These are phyloP conservation scores for Gigaspora rosea DNA, from an alignment of 192 early-diverging fungal species.

Conservation along the genomic window DNA sequence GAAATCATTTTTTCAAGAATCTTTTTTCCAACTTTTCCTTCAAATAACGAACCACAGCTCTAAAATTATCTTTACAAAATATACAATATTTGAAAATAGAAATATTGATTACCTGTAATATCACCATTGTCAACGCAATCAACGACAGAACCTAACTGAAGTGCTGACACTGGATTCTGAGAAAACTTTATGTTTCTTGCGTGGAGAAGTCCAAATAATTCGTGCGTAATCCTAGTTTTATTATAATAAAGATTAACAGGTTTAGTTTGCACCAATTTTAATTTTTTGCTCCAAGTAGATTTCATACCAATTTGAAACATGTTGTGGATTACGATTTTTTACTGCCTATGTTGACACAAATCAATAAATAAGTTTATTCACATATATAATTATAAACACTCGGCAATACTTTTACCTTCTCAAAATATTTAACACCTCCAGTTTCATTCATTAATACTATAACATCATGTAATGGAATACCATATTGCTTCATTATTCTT, in stretches of 20 bases:
- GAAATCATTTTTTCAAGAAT: conserved; percentile 72
- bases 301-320: conserved; percentile 57
- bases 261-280: conserved; percentile 35
- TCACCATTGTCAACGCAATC: conserved; percentile 56
- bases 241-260: conserved; percentile 32
- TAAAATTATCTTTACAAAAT: conserved; percentile 19
- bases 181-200: conserved; percentile 45
- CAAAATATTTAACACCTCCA: conserved; percentile 77
- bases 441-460: conserved; percentile 70
- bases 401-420: conserved; percentile 48
- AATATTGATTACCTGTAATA: conserved; percentile 54
- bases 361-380: conserved; percentile 2
- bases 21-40: conserved; percentile 64
- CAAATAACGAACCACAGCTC: conserved; percentile 17
- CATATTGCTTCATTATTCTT: conserved; percentile 62
- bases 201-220: conserved; percentile 60
- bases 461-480: conserved; percentile 57
- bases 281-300: background rate
- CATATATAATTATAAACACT: conserved; percentile 17
- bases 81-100: background rate
- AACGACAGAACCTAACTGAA: conserved; percentile 62
- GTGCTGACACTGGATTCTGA: conserved; percentile 51
- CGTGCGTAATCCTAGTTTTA: conserved; percentile 57
- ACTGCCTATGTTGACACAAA: conserved; percentile 16
- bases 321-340: conserved; percentile 39